Evolutionary conservation across 2,329 filamentous ascomycete genomes (phyloP), one percentile per base, ranked within the genome.

Genomic region (Pseudogymnoascus sp.): DNA sequence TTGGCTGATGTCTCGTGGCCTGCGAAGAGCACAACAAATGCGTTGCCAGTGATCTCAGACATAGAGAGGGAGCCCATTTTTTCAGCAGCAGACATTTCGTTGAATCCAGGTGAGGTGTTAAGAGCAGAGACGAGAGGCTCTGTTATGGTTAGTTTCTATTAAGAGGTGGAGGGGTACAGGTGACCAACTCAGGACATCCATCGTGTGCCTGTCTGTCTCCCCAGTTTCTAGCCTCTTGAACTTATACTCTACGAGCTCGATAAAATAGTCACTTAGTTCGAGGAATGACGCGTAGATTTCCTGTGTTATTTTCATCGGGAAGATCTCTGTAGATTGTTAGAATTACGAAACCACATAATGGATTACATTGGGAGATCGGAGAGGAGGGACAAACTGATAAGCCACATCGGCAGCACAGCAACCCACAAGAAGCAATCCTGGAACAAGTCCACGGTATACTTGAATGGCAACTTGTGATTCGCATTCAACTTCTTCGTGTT

Each of bases 381-480:
- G 27, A 17, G 48, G 4, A 29, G 48, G 17, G 48, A 55, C 48
- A 4, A 33, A 77, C 74, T 66, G 71, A 79, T 66, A 9, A 79
- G 67, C 73, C 77, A 78, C 12, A 70, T 71, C 0, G 79, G 78
- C 8, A 78, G 73, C 5, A 82, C 66, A 51, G 79, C 74, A 33
- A 81, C 76, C 69, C 74, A 76, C 63, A 81, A 73, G 39, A 84
- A 74, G 62, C 78, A 76, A 38, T 80, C 74, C 55, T 83, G 69
- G 25, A 83, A 68, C 7, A 70, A 72, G 60, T 75, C 74, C 38
- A 84, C 67, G n/a, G 78, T 78, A 62, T 80, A 74, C 59, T 80
- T 78, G 68, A 81, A 82, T 13, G 74, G 76, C 73, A 83, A 71
- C 3, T 73, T 74, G 65, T 79, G 77, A 4, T 73, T 73, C 29